phyloP scores from a whole-genome alignment of 1,139 yeast genomes.

The Saccharomyces hybrid region DNA sequence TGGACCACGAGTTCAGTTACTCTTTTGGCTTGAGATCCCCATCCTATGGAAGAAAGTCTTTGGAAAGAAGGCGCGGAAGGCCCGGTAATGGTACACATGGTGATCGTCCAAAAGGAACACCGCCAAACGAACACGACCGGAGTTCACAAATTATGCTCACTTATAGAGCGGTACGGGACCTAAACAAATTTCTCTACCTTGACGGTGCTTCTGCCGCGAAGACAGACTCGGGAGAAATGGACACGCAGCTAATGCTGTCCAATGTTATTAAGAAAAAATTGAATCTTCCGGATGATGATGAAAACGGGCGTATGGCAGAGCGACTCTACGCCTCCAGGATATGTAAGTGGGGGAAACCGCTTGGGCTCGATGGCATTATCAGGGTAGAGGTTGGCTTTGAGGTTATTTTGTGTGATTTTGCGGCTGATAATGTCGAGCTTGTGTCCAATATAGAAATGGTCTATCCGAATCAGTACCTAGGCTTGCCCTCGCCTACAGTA shows the following conservation, averaged over 20 bases:
- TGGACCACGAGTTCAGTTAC: slow-evolving; percentile 51
- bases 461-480: slow-evolving; percentile 33
- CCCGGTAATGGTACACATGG: slow-evolving; percentile 6
- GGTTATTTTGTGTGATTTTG: slow-evolving; percentile 47
- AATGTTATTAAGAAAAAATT: slow-evolving; percentile 15
- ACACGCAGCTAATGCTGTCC: slow-evolving; percentile 43
- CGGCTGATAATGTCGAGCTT: slow-evolving; percentile 35
- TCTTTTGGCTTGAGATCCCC: slow-evolving; percentile 33
- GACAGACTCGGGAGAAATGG: slow-evolving; percentile 46
- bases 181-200: slow-evolving; percentile 40
- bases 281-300: slow-evolving; percentile 21
- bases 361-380: slow-evolving; percentile 47
- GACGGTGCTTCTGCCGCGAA: slow-evolving; percentile 60
- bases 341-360: slow-evolving; percentile 45
- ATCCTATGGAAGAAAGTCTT: slow-evolving; percentile 17
- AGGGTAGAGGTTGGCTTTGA: no score
- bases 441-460: slow-evolving; percentile 38
- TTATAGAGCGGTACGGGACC: slow-evolving; percentile 39
- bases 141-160: slow-evolving; percentile 33
- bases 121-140: background rate
- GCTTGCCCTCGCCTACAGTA: slow-evolving; percentile 32
- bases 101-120: slow-evolving; percentile 4
- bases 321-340: slow-evolving; percentile 39
- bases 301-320: slow-evolving; percentile 35
- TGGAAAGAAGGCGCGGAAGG: slow-evolving; percentile 6